Conservation (phyloP, 202 grass and related monocot species). For the Schoenoplectus triqueter region DNA sequence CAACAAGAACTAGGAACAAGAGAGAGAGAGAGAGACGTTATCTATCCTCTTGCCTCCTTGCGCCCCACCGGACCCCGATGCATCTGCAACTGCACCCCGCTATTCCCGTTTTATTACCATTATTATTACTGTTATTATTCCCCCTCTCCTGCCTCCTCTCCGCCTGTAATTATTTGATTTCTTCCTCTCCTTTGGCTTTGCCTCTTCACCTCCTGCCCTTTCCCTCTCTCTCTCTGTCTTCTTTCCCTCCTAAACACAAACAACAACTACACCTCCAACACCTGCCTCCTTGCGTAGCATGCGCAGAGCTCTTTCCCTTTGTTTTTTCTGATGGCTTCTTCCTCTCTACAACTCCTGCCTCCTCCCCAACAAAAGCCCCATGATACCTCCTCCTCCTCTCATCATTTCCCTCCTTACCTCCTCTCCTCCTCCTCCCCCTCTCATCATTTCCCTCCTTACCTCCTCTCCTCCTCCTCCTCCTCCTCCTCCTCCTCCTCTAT, state of each 20-base stretch:
- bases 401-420: conserved; percentile 50
- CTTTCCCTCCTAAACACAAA: conserved; percentile 22
- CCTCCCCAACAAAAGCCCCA: conserved; percentile 45
- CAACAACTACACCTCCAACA: conserved; percentile 22
- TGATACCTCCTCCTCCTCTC: conserved; percentile 43
- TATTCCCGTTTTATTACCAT: conserved; percentile 34
- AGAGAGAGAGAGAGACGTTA: conserved; percentile 1
- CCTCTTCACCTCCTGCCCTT: neutral
- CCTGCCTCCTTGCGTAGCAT: conserved; percentile 42
- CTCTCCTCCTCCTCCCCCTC: conserved; percentile 57
- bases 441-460: conserved; percentile 47
- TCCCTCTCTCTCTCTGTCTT: neutral
- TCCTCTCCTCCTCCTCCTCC: conserved; percentile 24
- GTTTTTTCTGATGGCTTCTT: conserved; percentile 95
- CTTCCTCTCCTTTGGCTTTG: conserved; percentile 10
- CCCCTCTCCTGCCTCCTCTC: neutral
- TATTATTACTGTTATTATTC: conserved; percentile 42
- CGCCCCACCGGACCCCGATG: conserved; percentile 30
- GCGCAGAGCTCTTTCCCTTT: conserved; percentile 68
- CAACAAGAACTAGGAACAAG: conserved; percentile 14
- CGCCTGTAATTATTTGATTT: conserved; percentile 36
- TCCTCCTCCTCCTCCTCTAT: conserved; percentile 11
- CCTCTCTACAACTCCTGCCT: conserved; percentile 61
- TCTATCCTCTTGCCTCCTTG: neutral
- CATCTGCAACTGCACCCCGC: conserved; percentile 36